These are phyloP conservation scores for Rhizophagus sp. DNA, from an alignment of 192 early-diverging fungal species.

Conservation along the genomic window DNA sequence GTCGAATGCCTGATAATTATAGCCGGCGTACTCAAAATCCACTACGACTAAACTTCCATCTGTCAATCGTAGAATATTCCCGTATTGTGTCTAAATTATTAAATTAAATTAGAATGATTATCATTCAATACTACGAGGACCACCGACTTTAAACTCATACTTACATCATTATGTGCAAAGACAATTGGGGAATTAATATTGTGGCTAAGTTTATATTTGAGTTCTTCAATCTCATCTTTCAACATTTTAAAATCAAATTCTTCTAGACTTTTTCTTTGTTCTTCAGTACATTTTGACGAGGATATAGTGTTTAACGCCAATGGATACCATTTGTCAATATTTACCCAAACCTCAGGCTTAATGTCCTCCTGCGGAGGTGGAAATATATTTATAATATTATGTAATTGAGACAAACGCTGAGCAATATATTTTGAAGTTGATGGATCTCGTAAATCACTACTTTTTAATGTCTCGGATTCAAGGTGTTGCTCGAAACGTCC, in stretches of 20 bases:
- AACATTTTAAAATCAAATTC: constrained; percentile 53
- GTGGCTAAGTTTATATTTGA: constrained; percentile 39
- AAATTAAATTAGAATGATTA: background rate
- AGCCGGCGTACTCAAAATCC: constrained; percentile 83
- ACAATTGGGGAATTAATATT: constrained; percentile 64
- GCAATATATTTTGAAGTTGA: constrained; percentile 73
- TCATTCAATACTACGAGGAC: too few relatives aligned
- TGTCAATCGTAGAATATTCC: constrained; percentile 76
- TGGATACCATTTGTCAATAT: constrained; percentile 64
- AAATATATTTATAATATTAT: constrained; percentile 66
- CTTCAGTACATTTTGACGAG: constrained; percentile 35
- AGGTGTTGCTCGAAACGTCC: constrained; percentile 87
- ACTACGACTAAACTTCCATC: constrained; percentile 68
- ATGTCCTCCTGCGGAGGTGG: constrained; percentile 46
- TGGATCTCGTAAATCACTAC: constrained; percentile 66
- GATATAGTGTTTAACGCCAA: constrained; percentile 43
- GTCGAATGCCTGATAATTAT: constrained; percentile 77
- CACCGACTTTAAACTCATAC: background rate
- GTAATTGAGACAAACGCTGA: constrained; percentile 66
- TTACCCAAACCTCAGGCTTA: constrained; percentile 65
- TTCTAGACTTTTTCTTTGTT: constrained; percentile 25
- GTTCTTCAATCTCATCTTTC: constrained; percentile 47
- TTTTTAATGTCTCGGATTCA: constrained; percentile 69
- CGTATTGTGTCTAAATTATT: constrained; percentile 70
- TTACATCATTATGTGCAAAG: constrained; percentile 89